Base-by-base conservation (phyloP, 2,329 filamentous ascomycete species). In the Scedosporium apiospermum region DNA sequence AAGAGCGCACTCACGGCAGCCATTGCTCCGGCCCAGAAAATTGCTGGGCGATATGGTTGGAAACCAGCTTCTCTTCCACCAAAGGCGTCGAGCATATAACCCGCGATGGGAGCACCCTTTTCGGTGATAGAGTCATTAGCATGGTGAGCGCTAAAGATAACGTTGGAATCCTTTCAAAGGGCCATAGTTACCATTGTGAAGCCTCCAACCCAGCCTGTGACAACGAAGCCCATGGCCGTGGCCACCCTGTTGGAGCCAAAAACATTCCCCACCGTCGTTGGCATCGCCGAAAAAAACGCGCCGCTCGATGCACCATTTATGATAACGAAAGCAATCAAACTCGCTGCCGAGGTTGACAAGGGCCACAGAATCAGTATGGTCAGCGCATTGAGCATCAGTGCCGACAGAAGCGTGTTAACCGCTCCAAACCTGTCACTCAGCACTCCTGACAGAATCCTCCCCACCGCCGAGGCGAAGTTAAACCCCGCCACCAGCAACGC, bases 301-400 rank as follows among this genome's bases (percentile, higher is more conserved):
- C 85, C 85, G 66, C 86, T 87, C 4, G 80, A 78, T 49, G 79
- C 72, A 0, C 85, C 85, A 65, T 86, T 88, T 27, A 87, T 71
- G 4, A 86, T 74, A 7, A 82, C 82, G 67, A 88, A 88, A 0
- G 79, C 71, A 14, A 82, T 72, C 27, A 88, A 68, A 0, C 83
- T 82, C 0, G 73, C 81, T 1, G 87, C 69, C 0, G 79, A 79
- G 6, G 74, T 80, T 1, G 82, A 83, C 0, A 83, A 76, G 0
- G 85, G 85, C 85, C 84, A 88, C 2, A 88, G 73, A 1, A 80
- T 78, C 16, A 88, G 73, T 76, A 86, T 84, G 62, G 82, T 87
- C 0, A 86, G 46, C 0, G 80, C 79, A 42, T 77, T 83, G 0
- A 87, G 69, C 1, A 81, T 58, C 6, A 86, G 71, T 0, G 81